Percentiles rank a stretch among this genome's conserved stretches.
phyloP scores from a whole-genome alignment of 495 filamentous ascomycete species.

The Neurospora hispaniola region DNA sequence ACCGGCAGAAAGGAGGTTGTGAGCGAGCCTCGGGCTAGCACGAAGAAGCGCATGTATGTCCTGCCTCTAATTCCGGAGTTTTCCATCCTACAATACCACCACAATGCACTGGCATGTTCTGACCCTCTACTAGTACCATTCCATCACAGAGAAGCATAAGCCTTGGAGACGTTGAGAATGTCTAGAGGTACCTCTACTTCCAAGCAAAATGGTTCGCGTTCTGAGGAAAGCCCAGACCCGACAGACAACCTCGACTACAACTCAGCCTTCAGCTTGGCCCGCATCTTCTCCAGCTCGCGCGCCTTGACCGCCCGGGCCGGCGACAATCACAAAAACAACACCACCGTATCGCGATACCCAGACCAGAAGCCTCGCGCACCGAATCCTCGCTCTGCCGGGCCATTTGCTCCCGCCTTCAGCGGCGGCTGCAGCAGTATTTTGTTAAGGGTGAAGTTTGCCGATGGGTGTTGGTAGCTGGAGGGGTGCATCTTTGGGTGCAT shows the following conservation, averaged over 20 bases:
- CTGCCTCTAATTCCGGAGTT: no score
- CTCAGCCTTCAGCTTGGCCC: background rate
- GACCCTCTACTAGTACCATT: no score
- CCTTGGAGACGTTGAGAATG: background rate
- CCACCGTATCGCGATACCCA: background rate
- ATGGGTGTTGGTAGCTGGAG: background rate
- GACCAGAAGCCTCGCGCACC: background rate
- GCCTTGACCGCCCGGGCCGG: background rate
- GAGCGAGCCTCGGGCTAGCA: background rate
- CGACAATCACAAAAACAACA: background rate
- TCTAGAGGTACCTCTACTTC: background rate
- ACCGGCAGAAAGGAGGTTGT: background rate
- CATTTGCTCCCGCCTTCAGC: conserved; percentile 14
- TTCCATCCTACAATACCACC: no score
- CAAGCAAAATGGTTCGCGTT: background rate
- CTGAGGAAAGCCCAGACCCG: background rate
- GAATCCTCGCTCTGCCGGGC: conserved; percentile 24
- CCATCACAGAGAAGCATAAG: no score
- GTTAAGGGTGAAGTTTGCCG: background rate
- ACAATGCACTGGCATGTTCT: no score
- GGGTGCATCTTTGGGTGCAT: background rate
- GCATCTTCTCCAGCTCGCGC: background rate
- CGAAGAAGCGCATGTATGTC: no score
- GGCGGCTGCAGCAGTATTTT: background rate
- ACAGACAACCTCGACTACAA: background rate